Base-by-base conservation (phyloP, 2,329 filamentous ascomycete species). In the Magnaporthiopsis rhizophila region DNA sequence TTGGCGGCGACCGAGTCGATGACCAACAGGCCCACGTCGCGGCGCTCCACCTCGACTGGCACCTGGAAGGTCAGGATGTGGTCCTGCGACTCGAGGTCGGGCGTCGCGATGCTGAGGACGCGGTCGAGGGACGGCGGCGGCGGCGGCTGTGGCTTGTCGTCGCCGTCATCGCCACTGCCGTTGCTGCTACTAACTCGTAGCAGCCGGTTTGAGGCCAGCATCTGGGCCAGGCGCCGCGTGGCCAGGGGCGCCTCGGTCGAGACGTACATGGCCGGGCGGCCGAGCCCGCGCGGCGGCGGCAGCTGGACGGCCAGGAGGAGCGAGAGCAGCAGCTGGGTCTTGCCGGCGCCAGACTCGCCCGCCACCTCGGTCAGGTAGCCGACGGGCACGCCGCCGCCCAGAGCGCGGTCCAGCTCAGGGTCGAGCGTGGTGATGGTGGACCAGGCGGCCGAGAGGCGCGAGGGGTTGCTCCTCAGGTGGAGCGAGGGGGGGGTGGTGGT, bases 1-100 rank as follows among this genome's bases (percentile, higher is more conserved):
- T 99, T 99, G 66, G 95, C 92, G 0, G 95, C 93, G 34, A 99
- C 89, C 6, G 91, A 96, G 78, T 99, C 95, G 38, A 99, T 78
- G 18, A 98, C 83, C 1, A 99, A 78, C 1, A 99, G 83, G 2
- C 94, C 92, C 63, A 97, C 81, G 66, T 88, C 83, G 74, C 91
- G 87, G 60, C 90, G 86, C 68, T 84, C 79, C 26, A 97, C 86
- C 34, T 92, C 88, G 24, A 97, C 89, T 1, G 95, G 95, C 7
- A 98, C 87, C 75, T 99, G 95, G 76, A 91, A 98, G 68, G 87
- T 88, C 32, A 98, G 81, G 72, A 99, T 97, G 76, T 98, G 94
- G 66, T 98, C 94, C 76, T 99, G 95, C 0, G 90, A 89, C 76
- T 98, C 95, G 64, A 98, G 86, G 73, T 98, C 93, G 38, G 91